phyloP scores from a whole-genome alignment of 768 basidiomycete species.

The Mycena indigotica region DNA sequence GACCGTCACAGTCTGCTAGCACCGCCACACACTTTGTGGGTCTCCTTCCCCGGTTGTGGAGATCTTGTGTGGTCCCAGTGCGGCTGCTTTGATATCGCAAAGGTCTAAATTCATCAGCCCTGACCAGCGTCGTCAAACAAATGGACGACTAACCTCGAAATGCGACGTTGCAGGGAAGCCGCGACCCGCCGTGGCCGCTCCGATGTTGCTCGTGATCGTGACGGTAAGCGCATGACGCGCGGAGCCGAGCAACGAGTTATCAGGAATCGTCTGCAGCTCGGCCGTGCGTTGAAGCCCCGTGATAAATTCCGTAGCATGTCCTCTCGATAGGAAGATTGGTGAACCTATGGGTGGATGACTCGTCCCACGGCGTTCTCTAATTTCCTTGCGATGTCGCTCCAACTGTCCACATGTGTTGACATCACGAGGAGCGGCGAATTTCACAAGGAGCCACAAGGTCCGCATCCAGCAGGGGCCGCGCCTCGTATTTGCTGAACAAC shows the following conservation, averaged over 20 bases:
- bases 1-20: too few relatives aligned
- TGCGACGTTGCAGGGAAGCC: conserved; percentile 57
- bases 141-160: conserved; percentile 35
- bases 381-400: conserved; percentile 23
- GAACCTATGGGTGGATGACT: conserved; percentile 38
- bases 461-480: conserved; percentile 17
- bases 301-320: conserved; percentile 49
- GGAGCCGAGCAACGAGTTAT: conserved; percentile 37
- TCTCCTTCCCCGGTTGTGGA: too few relatives aligned
- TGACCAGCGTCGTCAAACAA: too few relatives aligned
- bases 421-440: conserved; percentile 32
- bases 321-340: conserved; percentile 45
- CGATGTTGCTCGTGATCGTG: conserved; percentile 31
- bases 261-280: conserved; percentile 34
- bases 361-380: too few relatives aligned
- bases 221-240: conserved; percentile 54
- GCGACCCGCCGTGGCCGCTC: conserved; percentile 27
- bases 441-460: conserved; percentile 41
- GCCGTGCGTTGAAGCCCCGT: conserved; percentile 38
- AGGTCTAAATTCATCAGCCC: not conserved
- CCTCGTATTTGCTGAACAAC: conserved; percentile 22
- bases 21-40: too few relatives aligned
- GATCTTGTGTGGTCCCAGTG: not conserved
- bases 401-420: conserved; percentile 40
- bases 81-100: not conserved